Conservation (phyloP, 768 basidiomycete genomes). For the Boletus pseudo-olivaceus region DNA sequence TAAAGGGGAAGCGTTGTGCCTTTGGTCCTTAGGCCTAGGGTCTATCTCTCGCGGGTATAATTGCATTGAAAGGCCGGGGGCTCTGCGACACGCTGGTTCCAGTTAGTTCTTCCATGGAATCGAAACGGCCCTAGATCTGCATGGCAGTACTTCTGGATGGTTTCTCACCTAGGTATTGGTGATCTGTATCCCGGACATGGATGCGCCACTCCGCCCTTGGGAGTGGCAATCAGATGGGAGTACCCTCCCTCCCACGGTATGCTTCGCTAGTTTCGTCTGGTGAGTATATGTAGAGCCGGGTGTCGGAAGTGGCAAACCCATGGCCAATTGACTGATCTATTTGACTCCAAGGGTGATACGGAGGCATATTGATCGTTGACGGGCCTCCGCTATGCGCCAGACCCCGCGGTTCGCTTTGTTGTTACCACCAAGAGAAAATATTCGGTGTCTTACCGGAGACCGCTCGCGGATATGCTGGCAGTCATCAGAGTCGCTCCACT, state of each 20-base stretch:
- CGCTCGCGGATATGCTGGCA: neutral
- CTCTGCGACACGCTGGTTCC: neutral
- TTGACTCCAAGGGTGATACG: neutral
- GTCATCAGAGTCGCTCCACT: neutral
- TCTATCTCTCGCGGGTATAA: neutral
- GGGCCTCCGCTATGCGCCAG: neutral
- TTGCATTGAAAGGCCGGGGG: neutral
- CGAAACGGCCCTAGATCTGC: neutral
- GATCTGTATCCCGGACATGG: neutral
- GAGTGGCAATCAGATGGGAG: no score
- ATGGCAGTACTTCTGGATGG: no score
- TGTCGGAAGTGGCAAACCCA: neutral
- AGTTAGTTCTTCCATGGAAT: neutral
- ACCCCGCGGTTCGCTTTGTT: neutral
- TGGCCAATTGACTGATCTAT: no score
- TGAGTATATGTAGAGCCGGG: neutral
- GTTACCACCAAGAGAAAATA: neutral
- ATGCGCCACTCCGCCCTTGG: no score
- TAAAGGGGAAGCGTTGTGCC: neutral
- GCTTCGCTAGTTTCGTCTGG: neutral
- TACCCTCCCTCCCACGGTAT: neutral
- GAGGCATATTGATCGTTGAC: neutral
- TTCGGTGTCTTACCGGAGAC: neutral
- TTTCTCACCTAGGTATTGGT: neutral
- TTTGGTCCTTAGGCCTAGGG: neutral